Base-by-base conservation (phyloP, 192 early-diverging fungal genomes). In the Coemansia sp. region DNA sequence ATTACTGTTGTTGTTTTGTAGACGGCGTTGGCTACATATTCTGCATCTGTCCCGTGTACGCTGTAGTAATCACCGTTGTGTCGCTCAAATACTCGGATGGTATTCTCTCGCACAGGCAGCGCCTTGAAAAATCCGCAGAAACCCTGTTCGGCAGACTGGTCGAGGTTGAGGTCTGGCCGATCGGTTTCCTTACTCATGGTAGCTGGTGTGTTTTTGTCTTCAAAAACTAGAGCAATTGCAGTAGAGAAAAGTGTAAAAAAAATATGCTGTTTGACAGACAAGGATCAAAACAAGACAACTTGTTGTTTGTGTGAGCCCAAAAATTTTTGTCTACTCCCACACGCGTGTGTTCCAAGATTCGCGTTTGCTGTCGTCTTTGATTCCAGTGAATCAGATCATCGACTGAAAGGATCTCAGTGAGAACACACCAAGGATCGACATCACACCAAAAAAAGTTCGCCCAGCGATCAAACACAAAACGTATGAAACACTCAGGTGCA, bases 1-100 rank as follows among this genome's bases (percentile, higher is more conserved):
- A 98, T 83, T 21, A 94, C 94, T 0, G 94, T 88, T 9, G 89
- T 84, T 6, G 96, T 97, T 57, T 96, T 94, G 86, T 93, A 97
- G 8, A 98, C 86, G 22, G 76, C 69, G 28, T 90, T 83, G 7
- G 96, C 95, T 31, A 95, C 85, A 70, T 88, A 92, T n/a, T 87
- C 73, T 1, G 96, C 95, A 69, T 98, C 93, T 12, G 88, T 84
- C 7, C 92, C 95, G 60, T 96, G 94, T 0, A 93, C 88, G 47
- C 87, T 93, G 72, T 95, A 98, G 78, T 90, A 96, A 32, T 91
- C 86, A 26, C 83, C 83, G 54, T 58, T 67, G 22, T 67, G 68
- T 24, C 81, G 64, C 69, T 82, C 83, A 54, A 85, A 85, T 6
- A 85, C 53, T 4, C 78, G 71, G 53, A 84, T 50, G 6, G 78